Evolutionary conservation across 2,329 filamentous ascomycete species (phyloP).

Genomic region (Aspergillus jensenii): DNA sequence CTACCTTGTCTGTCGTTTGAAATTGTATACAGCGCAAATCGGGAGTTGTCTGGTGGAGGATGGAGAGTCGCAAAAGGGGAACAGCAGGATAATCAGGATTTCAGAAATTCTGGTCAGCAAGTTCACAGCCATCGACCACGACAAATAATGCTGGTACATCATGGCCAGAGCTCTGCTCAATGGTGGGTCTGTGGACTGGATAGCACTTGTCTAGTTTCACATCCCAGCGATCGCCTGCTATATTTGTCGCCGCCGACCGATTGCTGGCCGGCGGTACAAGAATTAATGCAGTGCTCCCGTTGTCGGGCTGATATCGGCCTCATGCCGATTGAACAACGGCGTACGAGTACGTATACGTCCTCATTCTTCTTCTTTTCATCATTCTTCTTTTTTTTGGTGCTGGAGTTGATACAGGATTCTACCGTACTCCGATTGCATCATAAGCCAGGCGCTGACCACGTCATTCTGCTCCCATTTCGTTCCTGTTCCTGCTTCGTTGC

Average conservation of each 20-base stretch:
- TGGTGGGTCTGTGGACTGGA: slow-evolving; percentile 4
- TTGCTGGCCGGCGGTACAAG: neutral
- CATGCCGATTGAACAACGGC: neutral
- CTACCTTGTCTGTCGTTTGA: neutral
- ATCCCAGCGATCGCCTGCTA: slow-evolving; percentile 17
- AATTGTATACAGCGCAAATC: neutral
- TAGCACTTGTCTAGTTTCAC: slow-evolving; percentile 18
- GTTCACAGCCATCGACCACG: neutral
- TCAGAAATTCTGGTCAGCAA: slow-evolving; percentile 1
- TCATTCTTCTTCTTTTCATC: neutral
- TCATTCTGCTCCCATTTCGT: slow-evolving; percentile 5
- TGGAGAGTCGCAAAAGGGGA: neutral
- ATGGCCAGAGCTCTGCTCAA: neutral
- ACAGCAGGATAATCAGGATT: neutral
- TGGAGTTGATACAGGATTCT: neutral
- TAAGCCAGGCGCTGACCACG: slow-evolving; percentile 5
- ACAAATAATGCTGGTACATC: neutral
- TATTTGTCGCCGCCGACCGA: slow-evolving; percentile 9
- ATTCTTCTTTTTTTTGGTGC: neutral
- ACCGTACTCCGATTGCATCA: neutral
- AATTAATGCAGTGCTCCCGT: neutral
- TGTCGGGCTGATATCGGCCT: neutral
- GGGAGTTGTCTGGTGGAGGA: neutral
- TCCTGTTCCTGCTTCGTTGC: slow-evolving; percentile 5
- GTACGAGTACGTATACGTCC: neutral